A percentile compares a stretch with the other conserved stretches of the same genome.
Evolutionary conservation across 257 asterid species (phyloP).

Genomic region (Jacaranda mimosifolia): DNA sequence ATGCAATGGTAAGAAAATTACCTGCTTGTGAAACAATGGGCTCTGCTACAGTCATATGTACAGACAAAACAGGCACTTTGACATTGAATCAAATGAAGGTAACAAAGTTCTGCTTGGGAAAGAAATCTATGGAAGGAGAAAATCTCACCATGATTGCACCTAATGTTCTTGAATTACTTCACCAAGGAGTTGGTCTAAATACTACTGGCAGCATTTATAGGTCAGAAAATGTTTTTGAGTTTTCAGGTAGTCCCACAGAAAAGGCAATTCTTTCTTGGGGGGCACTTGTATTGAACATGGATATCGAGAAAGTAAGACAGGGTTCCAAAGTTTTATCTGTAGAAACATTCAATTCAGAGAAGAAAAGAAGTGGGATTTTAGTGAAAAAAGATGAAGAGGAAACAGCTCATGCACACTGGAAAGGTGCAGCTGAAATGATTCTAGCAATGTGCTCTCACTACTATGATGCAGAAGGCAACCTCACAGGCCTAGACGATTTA

Average conservation of each 20-base stretch:
- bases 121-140: neutral
- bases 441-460: constrained; percentile 55
- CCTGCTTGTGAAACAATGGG: constrained; percentile 47
- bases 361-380: constrained; percentile 58
- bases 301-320: constrained; percentile 49
- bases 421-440: constrained; percentile 73
- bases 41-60: constrained; percentile 45
- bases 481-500: constrained; percentile 30
- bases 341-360: constrained; percentile 62
- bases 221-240: neutral
- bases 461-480: constrained; percentile 46
- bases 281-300: constrained; percentile 49
- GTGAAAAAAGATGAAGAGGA: constrained; percentile 37
- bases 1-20: constrained; percentile 51
- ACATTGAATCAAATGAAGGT: constrained; percentile 37
- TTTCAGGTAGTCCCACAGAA: constrained; percentile 69
- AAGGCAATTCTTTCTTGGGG: constrained; percentile 72
- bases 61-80: constrained; percentile 47
- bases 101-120: constrained; percentile 22
- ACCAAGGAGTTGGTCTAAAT: constrained; percentile 21
- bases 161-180: constrained; percentile 25
- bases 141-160: neutral
- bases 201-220: constrained; percentile 22
- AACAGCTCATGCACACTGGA: constrained; percentile 52
- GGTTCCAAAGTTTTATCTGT: constrained; percentile 42